phyloP scores from a whole-genome alignment of 1,284 basidiomycete genomes.

The Ceratorhiza oryzae-sativae region DNA sequence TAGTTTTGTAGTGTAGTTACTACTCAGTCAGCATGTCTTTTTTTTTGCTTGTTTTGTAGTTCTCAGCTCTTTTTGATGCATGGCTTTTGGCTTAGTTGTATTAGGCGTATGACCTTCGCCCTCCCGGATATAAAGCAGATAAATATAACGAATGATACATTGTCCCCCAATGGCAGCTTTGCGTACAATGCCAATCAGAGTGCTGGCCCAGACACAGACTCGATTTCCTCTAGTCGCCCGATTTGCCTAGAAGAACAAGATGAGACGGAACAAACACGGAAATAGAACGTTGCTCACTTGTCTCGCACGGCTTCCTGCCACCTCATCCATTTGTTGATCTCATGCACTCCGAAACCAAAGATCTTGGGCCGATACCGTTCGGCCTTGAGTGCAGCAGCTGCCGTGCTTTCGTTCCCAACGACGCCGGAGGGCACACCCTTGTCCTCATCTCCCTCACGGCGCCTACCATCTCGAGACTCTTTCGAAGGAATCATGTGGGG shows the following conservation, averaged over 20 bases:
- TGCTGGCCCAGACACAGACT: conserved; percentile 37
- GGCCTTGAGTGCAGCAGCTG: conserved; percentile 82
- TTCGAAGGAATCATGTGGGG: conserved; percentile 89
- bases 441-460: conserved; percentile 56
- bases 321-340: conserved; percentile 88
- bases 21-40: conserved; percentile 7
- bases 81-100: conserved; percentile 36
- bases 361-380: conserved; percentile 90
- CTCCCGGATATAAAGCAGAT: conserved; percentile 29
- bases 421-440: conserved; percentile 56
- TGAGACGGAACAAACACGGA: neutral
- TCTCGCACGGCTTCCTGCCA: conserved; percentile 93
- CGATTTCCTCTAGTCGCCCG: conserved; percentile 40
- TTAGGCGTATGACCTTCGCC: conserved; percentile 20
- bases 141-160: conserved; percentile 38
- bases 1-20: neutral
- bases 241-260: conserved; percentile 41
- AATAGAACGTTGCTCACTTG: conserved; percentile 59
- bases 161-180: neutral
- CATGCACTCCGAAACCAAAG: conserved; percentile 93
- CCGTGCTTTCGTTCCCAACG: conserved; percentile 71
- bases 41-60: neutral
- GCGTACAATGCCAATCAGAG: neutral
- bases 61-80: conserved; percentile 3
- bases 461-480: conserved; percentile 52